phyloP scores from a whole-genome alignment of 805 yeast genomes.

The Spathaspora boniae region DNA sequence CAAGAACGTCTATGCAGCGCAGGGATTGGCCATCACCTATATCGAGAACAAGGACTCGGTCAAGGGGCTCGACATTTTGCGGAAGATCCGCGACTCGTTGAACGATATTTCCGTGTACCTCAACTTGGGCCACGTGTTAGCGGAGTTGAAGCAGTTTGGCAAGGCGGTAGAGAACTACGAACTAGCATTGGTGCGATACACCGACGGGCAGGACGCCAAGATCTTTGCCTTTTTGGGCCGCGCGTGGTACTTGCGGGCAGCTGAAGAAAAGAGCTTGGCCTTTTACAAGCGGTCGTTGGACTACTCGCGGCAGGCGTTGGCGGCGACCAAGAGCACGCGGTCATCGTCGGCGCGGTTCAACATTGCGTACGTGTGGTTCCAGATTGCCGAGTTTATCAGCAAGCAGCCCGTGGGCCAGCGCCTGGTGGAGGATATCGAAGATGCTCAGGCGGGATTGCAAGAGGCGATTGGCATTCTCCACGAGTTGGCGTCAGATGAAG shows the following conservation, averaged over 20 bases:
- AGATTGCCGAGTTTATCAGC: conserved; percentile 77
- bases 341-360: conserved; percentile 59
- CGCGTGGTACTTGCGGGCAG: conserved; percentile 83
- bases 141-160: conserved; percentile 76
- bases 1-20: conserved; percentile 91
- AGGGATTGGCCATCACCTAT: conserved; percentile 90
- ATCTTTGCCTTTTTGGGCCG: conserved; percentile 73
- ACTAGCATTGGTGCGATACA: conserved; percentile 65
- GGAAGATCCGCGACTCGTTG: conserved; percentile 86
- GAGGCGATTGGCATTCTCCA: conserved; percentile 59
- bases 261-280: conserved; percentile 59
- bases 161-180: conserved; percentile 90
- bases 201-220: conserved; percentile 61
- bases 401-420: conserved; percentile 59
- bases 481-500: conserved; percentile 51
- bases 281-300: conserved; percentile 60
- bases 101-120: conserved; percentile 79
- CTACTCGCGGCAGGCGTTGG: conserved; percentile 56
- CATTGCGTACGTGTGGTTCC: conserved; percentile 78
- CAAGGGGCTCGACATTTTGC: conserved; percentile 78
- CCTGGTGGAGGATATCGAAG: conserved; percentile 56
- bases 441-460: conserved; percentile 53
- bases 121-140: conserved; percentile 82
- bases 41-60: conserved; percentile 77
- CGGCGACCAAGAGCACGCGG: conserved; percentile 33